phyloP scores from a whole-genome alignment of 805 yeast genomes.

The Hyphopichia homilentoma region DNA sequence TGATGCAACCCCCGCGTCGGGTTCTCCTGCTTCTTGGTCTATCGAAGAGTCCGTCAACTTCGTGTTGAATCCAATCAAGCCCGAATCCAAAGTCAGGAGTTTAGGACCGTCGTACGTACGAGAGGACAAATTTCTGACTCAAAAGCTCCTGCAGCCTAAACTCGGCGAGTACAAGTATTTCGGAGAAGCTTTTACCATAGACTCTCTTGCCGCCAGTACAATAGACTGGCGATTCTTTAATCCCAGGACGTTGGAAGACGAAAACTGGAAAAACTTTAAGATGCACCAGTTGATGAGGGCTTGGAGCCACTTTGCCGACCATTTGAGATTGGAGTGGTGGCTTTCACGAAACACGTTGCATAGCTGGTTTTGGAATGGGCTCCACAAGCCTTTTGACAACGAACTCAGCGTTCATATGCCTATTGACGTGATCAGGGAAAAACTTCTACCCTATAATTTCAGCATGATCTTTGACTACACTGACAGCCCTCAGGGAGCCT shows the following conservation, averaged over 20 bases:
- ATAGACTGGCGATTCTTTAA: conserved; percentile 3
- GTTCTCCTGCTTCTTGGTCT: too few species aligned
- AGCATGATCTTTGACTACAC: conserved; percentile 5
- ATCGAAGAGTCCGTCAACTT: too few species aligned
- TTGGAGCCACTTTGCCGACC: conserved; percentile 2
- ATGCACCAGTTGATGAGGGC: conserved; percentile 2
- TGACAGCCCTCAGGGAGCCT: conserved; percentile 7
- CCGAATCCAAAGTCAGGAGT: too few species aligned
- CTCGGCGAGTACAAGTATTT: conserved; percentile 3
- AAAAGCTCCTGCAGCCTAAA: too few species aligned
- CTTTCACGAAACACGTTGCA: neutral
- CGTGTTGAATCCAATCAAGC: too few species aligned
- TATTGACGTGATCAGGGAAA: neutral
- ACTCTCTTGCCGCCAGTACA: neutral
- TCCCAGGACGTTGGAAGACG: neutral
- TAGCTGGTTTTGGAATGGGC: conserved; percentile 4
- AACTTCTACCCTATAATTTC: neutral
- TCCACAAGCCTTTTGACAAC: neutral
- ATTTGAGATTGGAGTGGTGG: conserved; percentile 1
- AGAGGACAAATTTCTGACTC: too few species aligned
- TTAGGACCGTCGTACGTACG: too few species aligned
- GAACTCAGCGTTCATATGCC: conserved; percentile 1
- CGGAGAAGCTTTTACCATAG: conserved; percentile 2
- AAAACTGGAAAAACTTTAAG: conserved; percentile 3
- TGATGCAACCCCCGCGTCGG: too few species aligned